phyloP scores from a whole-genome alignment of 129 eudicot species.

The Lactuca sativa region DNA sequence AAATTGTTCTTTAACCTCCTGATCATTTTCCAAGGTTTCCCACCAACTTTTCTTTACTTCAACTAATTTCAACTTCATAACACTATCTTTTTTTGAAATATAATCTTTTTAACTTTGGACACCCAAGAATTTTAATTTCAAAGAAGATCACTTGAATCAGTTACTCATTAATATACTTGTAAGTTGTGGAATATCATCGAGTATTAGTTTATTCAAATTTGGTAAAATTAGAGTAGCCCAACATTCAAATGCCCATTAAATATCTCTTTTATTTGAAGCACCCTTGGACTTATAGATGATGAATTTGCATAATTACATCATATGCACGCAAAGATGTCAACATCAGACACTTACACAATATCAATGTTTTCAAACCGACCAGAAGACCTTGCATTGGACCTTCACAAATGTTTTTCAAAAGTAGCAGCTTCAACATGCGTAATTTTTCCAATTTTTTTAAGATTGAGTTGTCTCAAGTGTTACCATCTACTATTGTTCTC shows the following conservation, averaged over 20 bases:
- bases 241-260: not conserved
- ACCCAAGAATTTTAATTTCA: slow-evolving; percentile 14
- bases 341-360: slow-evolving; percentile 13
- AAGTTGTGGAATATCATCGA: slow-evolving; percentile 20
- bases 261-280: slow-evolving; percentile 19
- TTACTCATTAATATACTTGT: slow-evolving; percentile 4
- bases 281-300: slow-evolving; percentile 7
- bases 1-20: slow-evolving; percentile 12
- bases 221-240: slow-evolving; percentile 6
- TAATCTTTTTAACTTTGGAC: slow-evolving; percentile 10
- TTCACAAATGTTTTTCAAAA: slow-evolving; percentile 18
- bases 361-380: slow-evolving; percentile 14
- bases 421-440: slow-evolving; percentile 19
- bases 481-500: slow-evolving; percentile 17
- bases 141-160: slow-evolving; percentile 27
- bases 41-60: slow-evolving; percentile 30
- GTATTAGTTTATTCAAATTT: slow-evolving; percentile 19
- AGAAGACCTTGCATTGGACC: slow-evolving; percentile 27
- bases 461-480: not conserved
- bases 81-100: slow-evolving; percentile 20
- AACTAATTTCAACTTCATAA: slow-evolving; percentile 6
- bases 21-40: slow-evolving; percentile 17
- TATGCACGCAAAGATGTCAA: not conserved
- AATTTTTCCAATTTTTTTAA: slow-evolving; percentile 19
- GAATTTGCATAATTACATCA: slow-evolving; percentile 10